Percentiles rank a stretch among this genome's conserved stretches.
Evolutionary conservation across 306 rosid genomes (phyloP).

Genomic region (Albizia julibrissin): DNA sequence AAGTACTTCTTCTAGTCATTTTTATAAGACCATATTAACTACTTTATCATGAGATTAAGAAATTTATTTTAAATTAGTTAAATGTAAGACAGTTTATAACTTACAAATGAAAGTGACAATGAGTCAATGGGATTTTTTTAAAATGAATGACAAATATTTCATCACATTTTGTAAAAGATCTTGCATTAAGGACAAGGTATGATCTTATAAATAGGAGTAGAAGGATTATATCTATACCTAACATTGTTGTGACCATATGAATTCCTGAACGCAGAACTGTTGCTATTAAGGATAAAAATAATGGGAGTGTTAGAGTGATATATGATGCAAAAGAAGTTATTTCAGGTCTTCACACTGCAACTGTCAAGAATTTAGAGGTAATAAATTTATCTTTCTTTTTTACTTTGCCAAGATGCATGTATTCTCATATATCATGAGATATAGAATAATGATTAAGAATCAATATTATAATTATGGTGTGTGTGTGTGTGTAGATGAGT

Average conservation of each 20-base stretch:
- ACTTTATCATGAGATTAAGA: too few species aligned
- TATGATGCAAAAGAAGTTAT: slow-evolving; percentile 69
- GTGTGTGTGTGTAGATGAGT: too few species aligned
- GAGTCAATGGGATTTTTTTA: too few species aligned
- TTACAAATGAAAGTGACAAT: not conserved
- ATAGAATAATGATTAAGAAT: too few species aligned
- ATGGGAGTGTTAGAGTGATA: slow-evolving; percentile 13
- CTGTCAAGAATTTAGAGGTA: slow-evolving; percentile 61
- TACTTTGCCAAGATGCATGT: not conserved
- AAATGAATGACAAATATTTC: not conserved
- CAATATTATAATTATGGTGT: not conserved
- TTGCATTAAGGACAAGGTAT: too few species aligned
- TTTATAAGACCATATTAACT: too few species aligned
- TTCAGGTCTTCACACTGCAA: slow-evolving; percentile 66
- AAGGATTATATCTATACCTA: not conserved
- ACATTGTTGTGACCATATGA: not conserved
- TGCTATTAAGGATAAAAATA: slow-evolving; percentile 48
- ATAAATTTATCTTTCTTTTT: not conserved
- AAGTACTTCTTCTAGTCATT: too few species aligned
- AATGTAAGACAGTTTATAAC: too few species aligned
- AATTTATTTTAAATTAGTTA: too few species aligned
- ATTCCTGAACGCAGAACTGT: slow-evolving; percentile 51
- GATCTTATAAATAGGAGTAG: not conserved
- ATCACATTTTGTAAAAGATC: not conserved
- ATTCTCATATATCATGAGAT: not conserved